Evolutionary conservation across 23 red algal genomes (phyloP).

Genomic region (Gracilaria domingensis): DNA sequence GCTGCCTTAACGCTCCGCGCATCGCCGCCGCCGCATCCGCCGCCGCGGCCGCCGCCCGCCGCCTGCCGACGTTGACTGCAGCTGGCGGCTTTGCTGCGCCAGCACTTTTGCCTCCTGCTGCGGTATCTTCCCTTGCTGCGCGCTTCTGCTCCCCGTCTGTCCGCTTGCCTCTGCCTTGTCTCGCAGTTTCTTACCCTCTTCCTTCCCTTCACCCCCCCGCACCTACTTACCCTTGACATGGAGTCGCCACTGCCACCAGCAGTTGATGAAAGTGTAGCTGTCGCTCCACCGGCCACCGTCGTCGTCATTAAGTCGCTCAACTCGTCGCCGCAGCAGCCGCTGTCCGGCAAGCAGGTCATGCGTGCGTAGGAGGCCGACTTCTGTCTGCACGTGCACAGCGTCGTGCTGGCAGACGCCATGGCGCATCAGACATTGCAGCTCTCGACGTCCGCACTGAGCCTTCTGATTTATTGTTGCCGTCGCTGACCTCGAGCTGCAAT

Average conservation of each 20-base stretch:
- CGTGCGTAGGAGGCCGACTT: slow-evolving; percentile 67
- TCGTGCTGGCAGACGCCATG: slow-evolving; percentile 50
- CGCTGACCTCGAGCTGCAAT: neutral
- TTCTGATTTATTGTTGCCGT: neutral
- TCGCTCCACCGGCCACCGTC: slow-evolving; percentile 22
- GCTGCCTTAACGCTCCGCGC: neutral
- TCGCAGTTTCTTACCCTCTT: too few relatives aligned
- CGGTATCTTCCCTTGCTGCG: too few relatives aligned
- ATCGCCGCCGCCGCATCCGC: neutral
- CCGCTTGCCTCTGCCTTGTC: too few relatives aligned
- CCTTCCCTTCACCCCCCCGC: neutral
- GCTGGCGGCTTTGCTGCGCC: neutral
- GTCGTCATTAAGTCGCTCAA: slow-evolving; percentile 35
- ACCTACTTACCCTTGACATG: neutral
- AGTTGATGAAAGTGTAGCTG: slow-evolving; percentile 12
- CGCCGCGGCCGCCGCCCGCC: too few relatives aligned
- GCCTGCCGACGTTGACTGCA: too few relatives aligned
- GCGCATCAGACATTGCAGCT: slow-evolving; percentile 52
- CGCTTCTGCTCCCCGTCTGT: too few relatives aligned
- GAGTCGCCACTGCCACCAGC: neutral
- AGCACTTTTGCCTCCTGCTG: too few relatives aligned
- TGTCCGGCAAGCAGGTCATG: slow-evolving; percentile 56
- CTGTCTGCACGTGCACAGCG: slow-evolving; percentile 27
- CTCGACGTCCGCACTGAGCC: neutral
- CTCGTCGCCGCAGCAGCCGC: slow-evolving; percentile 9